Evolutionary conservation across 352 stramenopile species (phyloP).

Genomic region (Phytophthora tubulina): DNA sequence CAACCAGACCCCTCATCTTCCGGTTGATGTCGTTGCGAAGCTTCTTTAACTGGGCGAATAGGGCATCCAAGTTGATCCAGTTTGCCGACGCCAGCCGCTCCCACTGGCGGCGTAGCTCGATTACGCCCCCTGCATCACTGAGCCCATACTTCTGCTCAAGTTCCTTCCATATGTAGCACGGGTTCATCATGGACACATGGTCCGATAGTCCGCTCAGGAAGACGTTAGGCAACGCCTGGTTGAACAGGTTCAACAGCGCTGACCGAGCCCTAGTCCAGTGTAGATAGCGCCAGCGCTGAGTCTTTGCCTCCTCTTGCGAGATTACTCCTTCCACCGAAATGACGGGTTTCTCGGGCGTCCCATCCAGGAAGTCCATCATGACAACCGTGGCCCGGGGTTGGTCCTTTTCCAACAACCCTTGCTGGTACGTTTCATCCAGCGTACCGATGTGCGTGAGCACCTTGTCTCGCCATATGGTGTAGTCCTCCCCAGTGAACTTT

Average conservation of each 20-base stretch:
- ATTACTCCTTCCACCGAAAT: too few relatives aligned
- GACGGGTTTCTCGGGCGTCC: too few relatives aligned
- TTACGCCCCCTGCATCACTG: neutral
- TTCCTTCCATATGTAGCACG: neutral
- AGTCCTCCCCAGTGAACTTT: too few relatives aligned
- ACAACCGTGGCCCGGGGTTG: too few relatives aligned
- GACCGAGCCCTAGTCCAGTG: constrained; percentile 1
- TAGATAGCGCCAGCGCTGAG: neutral
- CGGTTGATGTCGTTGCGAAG: neutral
- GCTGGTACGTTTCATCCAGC: too few relatives aligned
- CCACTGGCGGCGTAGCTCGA: neutral
- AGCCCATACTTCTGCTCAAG: neutral
- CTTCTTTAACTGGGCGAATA: neutral
- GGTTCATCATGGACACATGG: neutral
- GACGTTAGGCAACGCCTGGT: neutral
- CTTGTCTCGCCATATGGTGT: too few relatives aligned
- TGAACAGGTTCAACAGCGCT: neutral
- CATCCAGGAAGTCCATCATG: too few relatives aligned
- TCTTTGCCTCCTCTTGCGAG: too few relatives aligned
- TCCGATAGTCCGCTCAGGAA: neutral
- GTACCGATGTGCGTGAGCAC: too few relatives aligned
- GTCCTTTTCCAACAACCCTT: too few relatives aligned
- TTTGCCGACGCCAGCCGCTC: neutral
- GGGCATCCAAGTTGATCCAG: neutral
- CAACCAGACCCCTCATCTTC: neutral